Evolutionary conservation across 2,329 filamentous ascomycete genomes (phyloP), one percentile per base, ranked within the genome.

Genomic region (Diplocarpon rosae): DNA sequence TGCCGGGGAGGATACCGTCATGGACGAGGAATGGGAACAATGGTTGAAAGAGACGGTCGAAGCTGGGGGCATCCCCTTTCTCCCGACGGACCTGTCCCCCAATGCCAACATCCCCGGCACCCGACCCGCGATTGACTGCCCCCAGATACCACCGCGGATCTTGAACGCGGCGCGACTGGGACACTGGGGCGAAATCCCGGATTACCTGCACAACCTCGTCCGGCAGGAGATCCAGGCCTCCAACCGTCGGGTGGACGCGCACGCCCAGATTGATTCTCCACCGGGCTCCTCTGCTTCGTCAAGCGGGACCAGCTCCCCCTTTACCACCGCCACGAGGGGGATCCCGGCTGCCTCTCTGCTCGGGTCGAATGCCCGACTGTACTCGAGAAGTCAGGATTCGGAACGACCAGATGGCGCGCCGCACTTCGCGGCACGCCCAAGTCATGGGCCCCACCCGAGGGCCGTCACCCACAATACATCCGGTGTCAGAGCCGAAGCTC

Each of bases 1-100:
- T 51, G 73, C 76, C 3, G 78, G 78, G 35, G 64, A 63, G 27
- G 70, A 71, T 13, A 69, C 73, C 37, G 70, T 76, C 20, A 69
- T 85, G 52, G 80, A 85, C 57, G 78, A 82, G 50, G 79, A 81
- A 55, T 85, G 78, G 79, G 81, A 85, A 61, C 78, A 83, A 60
- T 85, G 80, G 75, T 66, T 85, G 48, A 85, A 85, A 63, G 78
- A 80, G 55, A 78, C 75, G 35, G 73, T 81, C 39, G 80, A 85
- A 56, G 69, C 73, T 5, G 80, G 79, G 47, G 67, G 73, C 44
- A 63, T 78, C 31, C 65, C 70, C 14, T 66, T 69, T 39, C 58
- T 73, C 20, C 68, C 47, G 52, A 60, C 40, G 52, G 61, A 42
- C n/a, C 47, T 57, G 27, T 58, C 55, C 12, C 56, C 59, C 10